Evolutionary conservation across 129 eudicot species (phyloP), one percentile per base, ranked within the genome.

Genomic region (Glebionis coronaria): DNA sequence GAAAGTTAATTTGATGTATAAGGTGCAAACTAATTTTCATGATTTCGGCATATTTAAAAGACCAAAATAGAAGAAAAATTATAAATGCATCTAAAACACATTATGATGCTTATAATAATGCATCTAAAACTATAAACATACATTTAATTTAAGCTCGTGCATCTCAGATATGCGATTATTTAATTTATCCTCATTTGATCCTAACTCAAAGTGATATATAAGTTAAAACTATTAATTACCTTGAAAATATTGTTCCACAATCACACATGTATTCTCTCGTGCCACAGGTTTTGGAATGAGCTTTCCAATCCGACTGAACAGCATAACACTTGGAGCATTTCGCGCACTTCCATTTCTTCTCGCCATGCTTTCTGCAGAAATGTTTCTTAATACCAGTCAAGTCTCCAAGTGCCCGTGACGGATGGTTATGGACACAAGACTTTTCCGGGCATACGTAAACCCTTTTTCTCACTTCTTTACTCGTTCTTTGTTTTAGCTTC

Each of bases 341-440:
- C 10, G 85, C 95, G 69, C 98, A 91, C 91, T 88, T 91, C 98
- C 98, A 91, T 77, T 88, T 91, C 85, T 91, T 91, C 87, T 91
- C 97, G 0, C 97, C 97, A 56, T 88, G 97, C 65, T 90, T 87
- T 59, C 97, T 35, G 47, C 97, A 87, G 56, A 82, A 92, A 79
- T 92, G 98, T 56, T 92, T 92, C 79, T 93, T 93, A 42, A 93
- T 88, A 14, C 98, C 98, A 3, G 98, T 93, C 45, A 93, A 74
- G 76, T 93, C 98, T 16, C 98, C 98, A 10, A 93, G 88, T 19
- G 98, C 98, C 73, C 98, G 78, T 13, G 96, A 86, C 4, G 96
- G 91, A 62, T 88, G 96, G 79, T 88, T 82, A 73, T 93, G 98
- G 23, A 93, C 95, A 52, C 98, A 93, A 20, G 83, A 65, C 65